Conservation (phyloP, 495 filamentous ascomycete species). For the Pseudevernia furfuracea region DNA sequence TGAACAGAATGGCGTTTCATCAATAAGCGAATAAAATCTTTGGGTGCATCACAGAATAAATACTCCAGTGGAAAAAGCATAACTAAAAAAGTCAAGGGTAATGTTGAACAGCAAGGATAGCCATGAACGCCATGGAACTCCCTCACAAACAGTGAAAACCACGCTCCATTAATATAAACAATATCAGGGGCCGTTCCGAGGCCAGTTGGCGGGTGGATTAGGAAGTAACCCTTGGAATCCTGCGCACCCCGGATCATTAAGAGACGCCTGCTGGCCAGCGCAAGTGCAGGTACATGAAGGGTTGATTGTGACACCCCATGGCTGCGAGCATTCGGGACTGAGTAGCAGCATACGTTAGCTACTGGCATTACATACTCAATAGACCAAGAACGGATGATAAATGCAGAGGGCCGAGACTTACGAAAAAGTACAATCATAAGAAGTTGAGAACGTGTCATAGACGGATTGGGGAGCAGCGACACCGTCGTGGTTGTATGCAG, state of each 20-base stretch:
- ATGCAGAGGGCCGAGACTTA: not conserved
- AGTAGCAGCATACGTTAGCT: not conserved
- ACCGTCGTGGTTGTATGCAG: conserved; percentile 12
- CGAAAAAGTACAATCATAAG: not conserved
- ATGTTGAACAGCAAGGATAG: no score
- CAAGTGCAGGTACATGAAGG: conserved; percentile 1
- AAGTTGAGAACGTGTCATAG: not conserved
- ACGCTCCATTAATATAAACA: not conserved
- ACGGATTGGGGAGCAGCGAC: conserved; percentile 8
- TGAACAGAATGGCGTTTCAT: no score
- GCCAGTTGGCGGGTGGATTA: not conserved
- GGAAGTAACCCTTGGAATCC: not conserved
- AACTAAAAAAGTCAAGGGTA: no score
- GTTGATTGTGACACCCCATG: not conserved
- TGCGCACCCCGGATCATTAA: not conserved
- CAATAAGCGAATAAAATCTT: no score
- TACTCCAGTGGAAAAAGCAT: no score
- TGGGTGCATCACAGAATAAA: no score
- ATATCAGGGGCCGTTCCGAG: not conserved
- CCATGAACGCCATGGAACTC: no score
- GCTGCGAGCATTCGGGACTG: conserved; percentile 1
- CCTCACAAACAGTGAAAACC: no score
- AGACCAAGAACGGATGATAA: no score
- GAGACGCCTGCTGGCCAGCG: not conserved
- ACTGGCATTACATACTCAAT: not conserved